phyloP scores from a whole-genome alignment of 192 early-diverging fungal genomes.

The Geosiphon pyriformis region DNA sequence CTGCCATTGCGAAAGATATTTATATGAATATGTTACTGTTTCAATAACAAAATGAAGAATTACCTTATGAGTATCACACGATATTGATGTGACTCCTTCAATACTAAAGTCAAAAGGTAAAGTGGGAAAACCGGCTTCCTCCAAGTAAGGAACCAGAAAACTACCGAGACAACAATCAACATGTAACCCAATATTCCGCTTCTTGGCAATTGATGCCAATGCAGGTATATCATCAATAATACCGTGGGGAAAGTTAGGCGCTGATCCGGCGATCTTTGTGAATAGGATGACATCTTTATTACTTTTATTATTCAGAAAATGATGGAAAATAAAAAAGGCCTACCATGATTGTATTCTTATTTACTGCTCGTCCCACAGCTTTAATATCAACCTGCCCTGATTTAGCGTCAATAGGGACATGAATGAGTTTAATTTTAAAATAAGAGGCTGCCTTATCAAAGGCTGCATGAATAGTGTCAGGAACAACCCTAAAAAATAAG shows the following conservation, averaged over 20 bases:
- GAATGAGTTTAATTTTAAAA: constrained; percentile 83
- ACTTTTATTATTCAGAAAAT: background rate
- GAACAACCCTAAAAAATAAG: constrained; percentile 61
- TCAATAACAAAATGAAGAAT: background rate
- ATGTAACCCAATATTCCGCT: constrained; percentile 82
- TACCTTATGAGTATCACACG: constrained; percentile 92
- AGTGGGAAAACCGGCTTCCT: constrained; percentile 86
- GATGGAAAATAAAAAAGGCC: background rate
- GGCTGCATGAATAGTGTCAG: constrained; percentile 91
- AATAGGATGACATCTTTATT: too few species aligned
- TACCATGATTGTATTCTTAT: constrained; percentile 85
- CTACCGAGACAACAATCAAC: constrained; percentile 95
- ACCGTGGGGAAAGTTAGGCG: constrained; percentile 91
- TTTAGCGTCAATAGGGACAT: constrained; percentile 74
- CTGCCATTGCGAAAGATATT: constrained; percentile 17
- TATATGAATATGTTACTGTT: too few species aligned
- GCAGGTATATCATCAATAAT: constrained; percentile 85
- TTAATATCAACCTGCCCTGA: constrained; percentile 74
- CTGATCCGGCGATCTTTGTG: constrained; percentile 74
- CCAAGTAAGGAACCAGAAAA: constrained; percentile 91
- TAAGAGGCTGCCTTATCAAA: constrained; percentile 93
- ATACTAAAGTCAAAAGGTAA: constrained; percentile 83
- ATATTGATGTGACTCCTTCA: constrained; percentile 90
- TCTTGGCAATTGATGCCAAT: constrained; percentile 70
- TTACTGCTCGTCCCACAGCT: constrained; percentile 74